Evolutionary conservation across 768 basidiomycete genomes (phyloP), one percentile per base, ranked within the genome.

Genomic region (Mycena venus): DNA sequence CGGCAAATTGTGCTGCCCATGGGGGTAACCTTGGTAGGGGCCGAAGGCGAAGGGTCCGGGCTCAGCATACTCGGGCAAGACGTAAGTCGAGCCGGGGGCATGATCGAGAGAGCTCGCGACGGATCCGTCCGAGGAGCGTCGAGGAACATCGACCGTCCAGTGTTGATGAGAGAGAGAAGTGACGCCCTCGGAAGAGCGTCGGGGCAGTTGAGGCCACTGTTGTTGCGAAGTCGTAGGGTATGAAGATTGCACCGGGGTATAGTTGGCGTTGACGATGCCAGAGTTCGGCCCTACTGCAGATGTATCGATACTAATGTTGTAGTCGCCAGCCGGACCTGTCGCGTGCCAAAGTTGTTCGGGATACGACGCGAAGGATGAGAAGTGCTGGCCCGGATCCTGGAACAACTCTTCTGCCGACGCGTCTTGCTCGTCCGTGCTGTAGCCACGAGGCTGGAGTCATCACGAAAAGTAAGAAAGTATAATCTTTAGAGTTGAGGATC

Each of bases 251-350:
- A 66, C 51, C 3, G 75, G 62, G 5, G 68, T 38, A 73, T 70
- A 76, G 59, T 49, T 34, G 27, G 58, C 4, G 42, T 75, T 58
- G 56, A 67, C 49, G 27, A 70, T 47, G 49, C 58, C 64, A 65
- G 49, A 23, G 11, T 68, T 42, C 3, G 64, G 68, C 15, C 44
- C 66, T 38, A 71, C 66, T 19, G 74, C 70, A 5, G 70, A 56
- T 21, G 65, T 71, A 51, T 77, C 75, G 68, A 77, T 58, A 7
- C 25, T 49, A 36, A 77, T 68, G 44, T 59, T 53, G 60, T 77
- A 74, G 34, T 68, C 75, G 19, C 68, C 75, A 2, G 72, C 49
- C 7, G 66, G 49, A 14, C 34, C 19, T 21, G 31, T 47, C 10
- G 19, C 62, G 1, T 31, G 44, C 75, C 75, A 77, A 27, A 73